Conservation (phyloP, 108 stramenopile species). For the Mayamaea pseudoterrestris region DNA sequence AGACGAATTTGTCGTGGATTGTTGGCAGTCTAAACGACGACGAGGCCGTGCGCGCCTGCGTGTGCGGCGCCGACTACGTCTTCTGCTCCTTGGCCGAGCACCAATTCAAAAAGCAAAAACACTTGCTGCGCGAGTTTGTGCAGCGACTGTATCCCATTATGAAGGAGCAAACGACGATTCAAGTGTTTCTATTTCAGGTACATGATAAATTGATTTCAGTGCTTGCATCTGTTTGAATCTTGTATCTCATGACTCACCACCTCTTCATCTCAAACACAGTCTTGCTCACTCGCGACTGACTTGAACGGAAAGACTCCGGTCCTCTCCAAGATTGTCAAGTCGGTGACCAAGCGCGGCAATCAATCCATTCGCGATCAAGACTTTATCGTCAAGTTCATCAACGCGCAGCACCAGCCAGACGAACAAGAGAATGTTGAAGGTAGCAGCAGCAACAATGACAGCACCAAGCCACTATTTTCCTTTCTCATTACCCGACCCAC, state of each 20-base stretch:
- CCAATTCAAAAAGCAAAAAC: not conserved
- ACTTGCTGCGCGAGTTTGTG: not conserved
- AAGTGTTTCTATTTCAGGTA: not conserved
- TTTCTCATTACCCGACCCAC: constrained; percentile 35
- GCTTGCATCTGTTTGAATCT: too few relatives aligned
- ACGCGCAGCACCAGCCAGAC: constrained; percentile 1
- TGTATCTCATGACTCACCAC: not conserved
- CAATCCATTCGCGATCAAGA: constrained; percentile 18
- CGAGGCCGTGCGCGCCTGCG: too few relatives aligned
- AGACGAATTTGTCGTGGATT: too few relatives aligned
- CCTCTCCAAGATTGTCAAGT: constrained; percentile 22
- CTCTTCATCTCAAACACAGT: constrained; percentile 14
- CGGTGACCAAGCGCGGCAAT: constrained; percentile 7
- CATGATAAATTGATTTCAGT: too few relatives aligned
- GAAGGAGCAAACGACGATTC: not conserved
- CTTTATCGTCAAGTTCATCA: constrained; percentile 19
- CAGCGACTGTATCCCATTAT: not conserved
- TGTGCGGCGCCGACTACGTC: too few relatives aligned
- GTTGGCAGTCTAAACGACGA: too few relatives aligned
- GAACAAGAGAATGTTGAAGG: not conserved
- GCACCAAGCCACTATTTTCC: constrained; percentile 3
- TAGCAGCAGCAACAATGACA: not conserved
- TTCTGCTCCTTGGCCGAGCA: not conserved
- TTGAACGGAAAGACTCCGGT: constrained; percentile 16
- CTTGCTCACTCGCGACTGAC: constrained; percentile 20